Base-by-base conservation (phyloP, 73 alveolate genomes). In the Paramecium caudatum region DNA sequence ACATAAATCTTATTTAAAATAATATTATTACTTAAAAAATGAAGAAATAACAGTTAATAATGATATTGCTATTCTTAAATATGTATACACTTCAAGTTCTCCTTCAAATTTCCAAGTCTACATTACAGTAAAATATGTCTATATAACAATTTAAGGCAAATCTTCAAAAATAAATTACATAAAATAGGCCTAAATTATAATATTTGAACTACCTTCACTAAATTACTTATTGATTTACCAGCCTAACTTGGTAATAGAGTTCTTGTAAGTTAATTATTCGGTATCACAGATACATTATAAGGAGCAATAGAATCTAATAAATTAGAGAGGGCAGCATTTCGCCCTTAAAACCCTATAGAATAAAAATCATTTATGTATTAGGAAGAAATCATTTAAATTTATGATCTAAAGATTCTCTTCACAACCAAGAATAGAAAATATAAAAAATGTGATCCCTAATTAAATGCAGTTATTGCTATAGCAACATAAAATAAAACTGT, bases 301-400 rank as follows among this genome's bases (percentile, higher is more conserved):
- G 92, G 92, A 30, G 92, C 92, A 3, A 83, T 74, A 5, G 39
- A 55, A 50, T 83, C 92, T 16, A 83, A 30, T 19, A 50, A 47
- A 34, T 61, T 32, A n/a, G 85, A 36, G 21, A 83, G 23, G 36
- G 92, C 92, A 5, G 84, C 48, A 34, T 70, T 55, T 36, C 84
- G 8, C 13, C 84, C 84, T 34, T 13, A 3, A 13, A 68, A 37
- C 19, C 84, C 50, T 9, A 68, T 37, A 0, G 84, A 68, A 10
- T 34, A 68, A 8, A 68, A 68, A 9, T 68, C 84, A 34, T 68
- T 68, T 12, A 68, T 68, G 8, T 32, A 68, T 32, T 68, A 16
- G 16, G 84, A 34, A 6, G 84, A 68, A 25, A 68, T 17, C 21
- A 25, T 17, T 37, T 68, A 15, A 16, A 68, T 37, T 10, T 27